A percentile compares a stretch with the other conserved stretches of the same genome.
phyloP scores from a whole-genome alignment of 2,329 filamentous ascomycete species.

The Trichoderma koningiopsis region DNA sequence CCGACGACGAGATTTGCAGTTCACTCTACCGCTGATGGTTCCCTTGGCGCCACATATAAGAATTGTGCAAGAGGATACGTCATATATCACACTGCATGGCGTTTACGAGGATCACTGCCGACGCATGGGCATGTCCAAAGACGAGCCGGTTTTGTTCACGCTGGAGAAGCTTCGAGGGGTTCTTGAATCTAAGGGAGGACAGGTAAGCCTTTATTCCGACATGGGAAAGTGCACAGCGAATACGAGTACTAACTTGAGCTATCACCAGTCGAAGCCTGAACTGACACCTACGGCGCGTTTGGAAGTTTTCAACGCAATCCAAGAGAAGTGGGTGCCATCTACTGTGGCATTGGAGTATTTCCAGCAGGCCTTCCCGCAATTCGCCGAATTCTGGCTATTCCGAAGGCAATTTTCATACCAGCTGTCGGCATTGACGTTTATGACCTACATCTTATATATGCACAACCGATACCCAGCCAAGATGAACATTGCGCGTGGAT shows the following conservation, averaged over 20 bases:
- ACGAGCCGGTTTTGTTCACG: slow-evolving; percentile 91
- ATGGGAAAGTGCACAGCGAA: not conserved
- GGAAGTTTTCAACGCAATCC: slow-evolving; percentile 93
- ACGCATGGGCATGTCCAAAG: slow-evolving; percentile 82
- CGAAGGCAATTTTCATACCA: slow-evolving; percentile 95
- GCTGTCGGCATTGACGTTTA: slow-evolving; percentile 91
- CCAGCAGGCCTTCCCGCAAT: slow-evolving; percentile 82
- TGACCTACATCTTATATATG: slow-evolving; percentile 98
- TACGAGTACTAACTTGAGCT: slow-evolving; percentile 24
- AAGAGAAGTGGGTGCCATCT: slow-evolving; percentile 87
- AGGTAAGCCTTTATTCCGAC: slow-evolving; percentile 46
- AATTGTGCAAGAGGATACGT: slow-evolving; percentile 92
- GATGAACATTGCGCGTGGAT: slow-evolving; percentile 83
- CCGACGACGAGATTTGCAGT: slow-evolving; percentile 88
- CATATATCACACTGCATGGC: slow-evolving; percentile 90
- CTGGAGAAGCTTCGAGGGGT: slow-evolving; percentile 90
- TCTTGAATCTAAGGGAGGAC: slow-evolving; percentile 63
- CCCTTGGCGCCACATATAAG: slow-evolving; percentile 92
- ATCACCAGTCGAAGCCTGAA: slow-evolving; percentile 64
- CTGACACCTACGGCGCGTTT: slow-evolving; percentile 73
- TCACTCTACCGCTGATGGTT: slow-evolving; percentile 94
- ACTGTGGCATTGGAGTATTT: slow-evolving; percentile 86
- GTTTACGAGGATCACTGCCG: slow-evolving; percentile 97
- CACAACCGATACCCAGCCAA: slow-evolving; percentile 95
- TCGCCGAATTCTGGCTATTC: slow-evolving; percentile 97